A percentile compares a stretch with the other conserved stretches of the same genome.
These are phyloP conservation scores for Aspergillus homomorphus DNA, from an alignment of 495 filamentous ascomycete species.

Conservation along the genomic window DNA sequence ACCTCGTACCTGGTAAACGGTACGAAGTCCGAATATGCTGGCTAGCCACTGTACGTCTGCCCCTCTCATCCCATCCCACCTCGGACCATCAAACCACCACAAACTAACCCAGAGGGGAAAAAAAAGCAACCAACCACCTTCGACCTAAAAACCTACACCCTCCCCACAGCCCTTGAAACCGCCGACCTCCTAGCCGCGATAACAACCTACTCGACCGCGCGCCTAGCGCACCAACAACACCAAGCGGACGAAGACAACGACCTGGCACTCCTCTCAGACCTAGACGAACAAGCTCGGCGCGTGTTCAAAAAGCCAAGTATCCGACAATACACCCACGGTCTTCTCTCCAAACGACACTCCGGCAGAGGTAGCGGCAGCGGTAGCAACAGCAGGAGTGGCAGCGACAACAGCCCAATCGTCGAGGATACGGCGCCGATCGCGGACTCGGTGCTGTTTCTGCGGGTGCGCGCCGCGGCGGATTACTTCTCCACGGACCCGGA, in stretches of 20 bases:
- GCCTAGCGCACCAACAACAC: conserved; percentile 26
- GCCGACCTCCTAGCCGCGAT: conserved; percentile 62
- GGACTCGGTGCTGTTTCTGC: conserved; percentile 73
- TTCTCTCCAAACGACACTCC: conserved; percentile 16
- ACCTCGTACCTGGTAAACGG: conserved; percentile 66
- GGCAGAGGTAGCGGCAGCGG: too few relatives aligned
- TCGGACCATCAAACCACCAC: background rate
- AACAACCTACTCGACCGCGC: conserved; percentile 56
- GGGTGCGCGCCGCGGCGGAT: conserved; percentile 71
- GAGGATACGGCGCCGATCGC: conserved; percentile 16
- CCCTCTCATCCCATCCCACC: conserved; percentile 1
- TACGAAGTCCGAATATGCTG: conserved; percentile 95
- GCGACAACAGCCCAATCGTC: background rate
- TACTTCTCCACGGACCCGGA: conserved; percentile 72
- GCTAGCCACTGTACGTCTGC: conserved; percentile 75
- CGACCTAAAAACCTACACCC: conserved; percentile 58
- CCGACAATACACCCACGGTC: too few relatives aligned
- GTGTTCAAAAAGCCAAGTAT: too few relatives aligned
- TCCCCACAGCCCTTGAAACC: conserved; percentile 56
- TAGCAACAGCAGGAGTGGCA: background rate
- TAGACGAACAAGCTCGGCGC: background rate
- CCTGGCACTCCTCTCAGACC: background rate
- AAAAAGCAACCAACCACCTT: conserved; percentile 85
- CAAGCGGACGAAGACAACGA: background rate
- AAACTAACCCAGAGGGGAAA: background rate